Percentiles rank a stretch among this genome's conserved stretches.
Conservation (phyloP, 1,284 basidiomycete genomes). For the Cronartium quercuum region DNA sequence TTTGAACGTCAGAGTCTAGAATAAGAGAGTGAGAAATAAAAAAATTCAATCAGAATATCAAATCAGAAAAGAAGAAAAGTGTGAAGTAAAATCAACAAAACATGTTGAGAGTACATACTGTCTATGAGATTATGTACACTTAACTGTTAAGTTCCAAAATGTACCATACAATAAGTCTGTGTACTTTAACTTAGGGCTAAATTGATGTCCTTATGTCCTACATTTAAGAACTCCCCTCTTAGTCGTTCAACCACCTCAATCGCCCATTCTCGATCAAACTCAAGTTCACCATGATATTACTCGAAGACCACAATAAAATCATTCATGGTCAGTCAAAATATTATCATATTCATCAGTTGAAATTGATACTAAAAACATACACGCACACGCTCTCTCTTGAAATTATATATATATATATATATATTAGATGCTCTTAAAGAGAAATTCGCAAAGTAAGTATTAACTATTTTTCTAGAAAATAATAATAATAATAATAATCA, state of each 20-base stretch:
- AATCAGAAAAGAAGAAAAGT: no score
- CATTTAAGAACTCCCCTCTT: no score
- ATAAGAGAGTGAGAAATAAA: no score
- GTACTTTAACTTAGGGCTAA: no score
- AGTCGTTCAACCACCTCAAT: conserved; percentile 13
- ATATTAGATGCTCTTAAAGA: conserved; percentile 72
- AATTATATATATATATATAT: conserved; percentile 64
- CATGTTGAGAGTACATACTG: no score
- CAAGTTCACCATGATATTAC: conserved; percentile 58
- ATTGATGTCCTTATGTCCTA: no score
- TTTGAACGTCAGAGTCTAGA: no score
- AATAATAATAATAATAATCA: background rate
- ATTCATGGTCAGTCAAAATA: conserved; percentile 22
- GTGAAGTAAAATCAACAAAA: no score
- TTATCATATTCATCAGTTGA: background rate
- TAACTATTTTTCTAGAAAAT: background rate
- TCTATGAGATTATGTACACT: no score
- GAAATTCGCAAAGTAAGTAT: conserved; percentile 72
- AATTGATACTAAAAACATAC: conserved; percentile 24
- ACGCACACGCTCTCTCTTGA: background rate
- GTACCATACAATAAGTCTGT: no score
- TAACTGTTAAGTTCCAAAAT: no score
- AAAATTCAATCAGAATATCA: no score
- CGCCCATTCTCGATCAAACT: background rate
- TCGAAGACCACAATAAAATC: conserved; percentile 54